Conservation (phyloP, 179 eudicot species). For the Beta corolliflora region DNA sequence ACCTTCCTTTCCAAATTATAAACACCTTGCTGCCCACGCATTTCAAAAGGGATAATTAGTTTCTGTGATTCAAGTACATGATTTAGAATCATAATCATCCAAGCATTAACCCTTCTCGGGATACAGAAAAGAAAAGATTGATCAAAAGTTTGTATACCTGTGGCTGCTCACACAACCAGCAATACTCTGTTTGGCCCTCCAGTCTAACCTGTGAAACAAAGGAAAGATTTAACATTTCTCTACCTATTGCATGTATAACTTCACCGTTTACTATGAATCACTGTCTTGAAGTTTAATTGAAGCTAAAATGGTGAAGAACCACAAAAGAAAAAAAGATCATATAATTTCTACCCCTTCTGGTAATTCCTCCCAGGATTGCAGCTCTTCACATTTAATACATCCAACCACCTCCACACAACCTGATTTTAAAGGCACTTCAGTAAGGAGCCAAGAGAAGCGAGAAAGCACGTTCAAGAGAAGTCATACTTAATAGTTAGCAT, state of each 20-base stretch:
- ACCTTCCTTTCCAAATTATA: slow-evolving; percentile 89
- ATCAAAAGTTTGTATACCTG: slow-evolving; percentile 42
- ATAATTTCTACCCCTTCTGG: slow-evolving; percentile 69
- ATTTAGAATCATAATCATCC: background rate
- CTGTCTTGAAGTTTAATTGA: background rate
- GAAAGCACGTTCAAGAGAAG: slow-evolving; percentile 9
- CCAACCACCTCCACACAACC: slow-evolving; percentile 92
- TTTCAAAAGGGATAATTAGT: slow-evolving; percentile 79
- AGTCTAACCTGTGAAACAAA: slow-evolving; percentile 62
- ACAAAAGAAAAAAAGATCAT: background rate
- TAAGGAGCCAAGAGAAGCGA: background rate
- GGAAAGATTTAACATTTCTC: background rate
- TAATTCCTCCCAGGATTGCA: slow-evolving; percentile 72
- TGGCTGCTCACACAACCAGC: slow-evolving; percentile 91
- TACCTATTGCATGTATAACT: background rate
- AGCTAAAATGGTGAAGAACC: background rate
- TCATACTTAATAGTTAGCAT: background rate
- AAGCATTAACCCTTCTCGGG: background rate
- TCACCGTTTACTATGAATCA: background rate
- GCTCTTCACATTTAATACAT: slow-evolving; percentile 71
- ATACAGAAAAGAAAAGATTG: background rate
- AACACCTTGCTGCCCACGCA: slow-evolving; percentile 90
- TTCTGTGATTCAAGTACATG: slow-evolving; percentile 46
- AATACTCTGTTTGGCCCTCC: slow-evolving; percentile 70
- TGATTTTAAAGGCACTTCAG: slow-evolving; percentile 32